A percentile compares a stretch with the other conserved stretches of the same genome.
phyloP scores from a whole-genome alignment of 345 rosid species.

The Adansonia digitata region DNA sequence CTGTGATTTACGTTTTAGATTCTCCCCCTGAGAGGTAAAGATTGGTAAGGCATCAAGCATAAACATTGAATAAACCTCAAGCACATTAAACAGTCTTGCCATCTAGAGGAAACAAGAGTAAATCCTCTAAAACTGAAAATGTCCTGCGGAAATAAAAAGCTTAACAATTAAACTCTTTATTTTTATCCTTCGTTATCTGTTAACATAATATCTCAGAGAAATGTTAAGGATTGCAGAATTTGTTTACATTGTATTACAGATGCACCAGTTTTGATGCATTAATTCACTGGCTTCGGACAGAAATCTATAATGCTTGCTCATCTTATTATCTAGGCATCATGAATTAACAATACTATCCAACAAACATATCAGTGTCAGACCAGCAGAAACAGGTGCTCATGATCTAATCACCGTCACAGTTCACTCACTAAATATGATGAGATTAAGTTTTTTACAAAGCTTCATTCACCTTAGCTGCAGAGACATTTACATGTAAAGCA shows the following conservation, averaged over 20 bases:
- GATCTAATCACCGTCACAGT: not conserved
- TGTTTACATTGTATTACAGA: not conserved
- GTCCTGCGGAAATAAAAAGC: not conserved
- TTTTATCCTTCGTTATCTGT: not conserved
- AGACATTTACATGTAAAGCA: not conserved
- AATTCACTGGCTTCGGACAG: not conserved
- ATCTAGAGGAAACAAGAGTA: not conserved
- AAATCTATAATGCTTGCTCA: not conserved
- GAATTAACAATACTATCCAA: not conserved
- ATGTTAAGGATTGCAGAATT: not conserved
- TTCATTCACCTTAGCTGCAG: not conserved
- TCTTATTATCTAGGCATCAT: not conserved
- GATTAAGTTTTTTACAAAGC: not conserved
- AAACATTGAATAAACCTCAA: constrained; percentile 1
- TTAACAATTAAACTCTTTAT: not conserved
- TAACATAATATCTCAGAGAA: not conserved
- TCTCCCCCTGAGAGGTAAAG: constrained; percentile 63
- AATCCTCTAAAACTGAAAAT: not conserved
- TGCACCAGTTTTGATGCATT: not conserved
- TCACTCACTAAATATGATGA: not conserved
- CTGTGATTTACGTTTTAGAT: constrained; percentile 70
- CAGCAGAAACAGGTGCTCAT: not conserved
- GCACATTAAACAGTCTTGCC: not conserved
- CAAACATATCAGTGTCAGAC: not conserved
- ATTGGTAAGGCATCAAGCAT: constrained; percentile 18